Evolutionary conservation across 2,329 filamentous ascomycete species (phyloP).

Genomic region (Pyricularia pennisetigena): DNA sequence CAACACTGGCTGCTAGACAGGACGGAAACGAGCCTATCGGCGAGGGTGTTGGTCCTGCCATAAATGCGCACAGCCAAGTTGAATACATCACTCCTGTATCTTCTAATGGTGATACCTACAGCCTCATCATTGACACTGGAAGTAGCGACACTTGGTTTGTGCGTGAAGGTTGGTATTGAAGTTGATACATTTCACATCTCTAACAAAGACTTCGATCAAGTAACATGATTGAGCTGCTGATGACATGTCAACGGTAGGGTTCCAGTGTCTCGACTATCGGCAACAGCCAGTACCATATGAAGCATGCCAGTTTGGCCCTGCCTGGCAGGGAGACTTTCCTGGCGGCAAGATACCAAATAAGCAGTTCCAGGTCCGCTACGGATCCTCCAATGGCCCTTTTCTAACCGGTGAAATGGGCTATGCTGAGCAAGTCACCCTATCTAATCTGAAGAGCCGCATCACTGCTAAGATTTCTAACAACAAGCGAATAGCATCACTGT

Average conservation of each 20-base stretch:
- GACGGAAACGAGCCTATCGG: not conserved
- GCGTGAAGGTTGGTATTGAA: conserved; percentile 6
- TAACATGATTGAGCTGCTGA: not conserved
- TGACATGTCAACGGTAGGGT: conserved; percentile 6
- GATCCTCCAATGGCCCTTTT: conserved; percentile 15
- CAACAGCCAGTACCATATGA: conserved; percentile 9
- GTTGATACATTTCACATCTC: no score
- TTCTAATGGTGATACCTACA: conserved; percentile 14
- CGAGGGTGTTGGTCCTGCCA: conserved; percentile 3
- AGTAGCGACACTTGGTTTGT: conserved; percentile 21
- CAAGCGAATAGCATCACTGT: conserved; percentile 16
- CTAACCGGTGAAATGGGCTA: conserved; percentile 20
- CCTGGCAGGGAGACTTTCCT: conserved; percentile 18
- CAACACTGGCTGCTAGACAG: not conserved
- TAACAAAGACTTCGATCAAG: no score
- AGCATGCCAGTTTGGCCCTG: conserved; percentile 18
- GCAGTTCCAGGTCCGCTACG: conserved; percentile 20
- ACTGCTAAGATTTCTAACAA: not conserved
- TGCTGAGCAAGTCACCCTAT: conserved; percentile 13
- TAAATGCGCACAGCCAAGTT: conserved; percentile 12
- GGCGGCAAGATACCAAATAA: conserved; percentile 17
- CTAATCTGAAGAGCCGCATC: not conserved
- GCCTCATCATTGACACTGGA: conserved; percentile 20
- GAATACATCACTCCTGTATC: conserved; percentile 20
- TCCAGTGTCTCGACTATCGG: conserved; percentile 17